phyloP scores from a whole-genome alignment of 108 stramenopile genomes.

The Cyclostephanos invisitatus region DNA sequence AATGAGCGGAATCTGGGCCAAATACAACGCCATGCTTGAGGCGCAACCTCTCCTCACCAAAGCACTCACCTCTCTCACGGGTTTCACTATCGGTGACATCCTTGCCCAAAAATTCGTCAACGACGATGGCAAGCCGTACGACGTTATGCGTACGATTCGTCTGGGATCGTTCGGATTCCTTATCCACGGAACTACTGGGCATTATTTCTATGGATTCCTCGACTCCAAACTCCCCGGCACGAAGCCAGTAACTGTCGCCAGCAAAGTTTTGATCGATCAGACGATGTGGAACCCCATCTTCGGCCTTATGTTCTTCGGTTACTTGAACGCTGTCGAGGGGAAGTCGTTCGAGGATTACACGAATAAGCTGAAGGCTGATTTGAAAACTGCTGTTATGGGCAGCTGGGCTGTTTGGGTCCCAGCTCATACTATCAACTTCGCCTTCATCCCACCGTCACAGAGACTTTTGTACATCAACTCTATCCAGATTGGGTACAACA shows the following conservation, averaged over 20 bases:
- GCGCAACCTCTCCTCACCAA: slow-evolving; percentile 86
- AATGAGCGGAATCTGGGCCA: slow-evolving; percentile 79
- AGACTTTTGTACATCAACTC: slow-evolving; percentile 95
- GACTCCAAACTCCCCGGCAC: slow-evolving; percentile 93
- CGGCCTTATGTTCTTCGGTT: slow-evolving; percentile 95
- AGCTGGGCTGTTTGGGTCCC: slow-evolving; percentile 78
- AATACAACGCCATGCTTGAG: slow-evolving; percentile 86
- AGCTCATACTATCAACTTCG: slow-evolving; percentile 93
- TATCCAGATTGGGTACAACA: slow-evolving; percentile 94
- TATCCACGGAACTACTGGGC: slow-evolving; percentile 93
- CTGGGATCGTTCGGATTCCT: slow-evolving; percentile 94
- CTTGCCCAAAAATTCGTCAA: slow-evolving; percentile 92
- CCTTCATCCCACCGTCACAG: slow-evolving; percentile 89
- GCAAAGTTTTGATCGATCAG: slow-evolving; percentile 93
- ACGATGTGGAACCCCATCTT: slow-evolving; percentile 96
- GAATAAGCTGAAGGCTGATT: slow-evolving; percentile 88
- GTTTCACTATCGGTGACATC: slow-evolving; percentile 90
- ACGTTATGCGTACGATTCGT: slow-evolving; percentile 86
- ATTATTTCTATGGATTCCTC: slow-evolving; percentile 95
- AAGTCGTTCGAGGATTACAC: slow-evolving; percentile 80
- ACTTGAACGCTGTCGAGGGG: slow-evolving; percentile 87
- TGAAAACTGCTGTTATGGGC: slow-evolving; percentile 93
- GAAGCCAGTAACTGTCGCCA: slow-evolving; percentile 85
- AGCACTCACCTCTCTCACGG: slow-evolving; percentile 83
- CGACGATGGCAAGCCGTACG: slow-evolving; percentile 82